A percentile compares a stretch with the other conserved stretches of the same genome.
Conservation (phyloP, 2,329 filamentous ascomycete genomes). For the Escovopsis weberi region DNA sequence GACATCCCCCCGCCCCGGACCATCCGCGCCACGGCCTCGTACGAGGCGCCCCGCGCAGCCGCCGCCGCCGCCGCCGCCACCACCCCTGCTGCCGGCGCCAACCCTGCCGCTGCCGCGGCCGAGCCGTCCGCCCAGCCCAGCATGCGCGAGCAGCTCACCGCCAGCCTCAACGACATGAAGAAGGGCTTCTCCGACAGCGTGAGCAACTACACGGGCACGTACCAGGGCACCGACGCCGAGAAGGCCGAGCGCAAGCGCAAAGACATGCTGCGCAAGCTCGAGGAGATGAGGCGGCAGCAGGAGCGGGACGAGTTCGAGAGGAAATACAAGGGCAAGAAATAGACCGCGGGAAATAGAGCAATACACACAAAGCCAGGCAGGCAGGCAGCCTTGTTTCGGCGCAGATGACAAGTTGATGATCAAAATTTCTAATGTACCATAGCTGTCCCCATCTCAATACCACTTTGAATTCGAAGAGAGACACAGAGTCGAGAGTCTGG, state of each 20-base stretch:
- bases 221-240: conserved; percentile 17
- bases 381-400: no score
- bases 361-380: background rate
- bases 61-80: conserved; percentile 3
- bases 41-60: conserved; percentile 20
- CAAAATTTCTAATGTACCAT: no score
- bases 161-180: conserved; percentile 22
- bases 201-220: conserved; percentile 20
- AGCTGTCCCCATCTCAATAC: no score
- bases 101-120: background rate
- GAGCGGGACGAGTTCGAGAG: conserved; percentile 24
- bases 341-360: conserved; percentile 4
- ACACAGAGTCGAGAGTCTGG: no score
- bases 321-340: conserved; percentile 23
- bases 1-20: conserved; percentile 3
- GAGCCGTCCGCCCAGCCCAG: background rate
- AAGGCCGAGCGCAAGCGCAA: conserved; percentile 21
- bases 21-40: conserved; percentile 11
- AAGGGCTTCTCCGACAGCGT: conserved; percentile 21
- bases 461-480: no score
- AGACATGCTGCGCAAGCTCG: conserved; percentile 20
- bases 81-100: conserved; percentile 7
- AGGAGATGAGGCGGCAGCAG: conserved; percentile 20
- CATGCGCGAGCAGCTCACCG: conserved; percentile 16
- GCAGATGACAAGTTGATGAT: no score